phyloP scores from a whole-genome alignment of 768 basidiomycete species.

The Pisolithus marmoratus region DNA sequence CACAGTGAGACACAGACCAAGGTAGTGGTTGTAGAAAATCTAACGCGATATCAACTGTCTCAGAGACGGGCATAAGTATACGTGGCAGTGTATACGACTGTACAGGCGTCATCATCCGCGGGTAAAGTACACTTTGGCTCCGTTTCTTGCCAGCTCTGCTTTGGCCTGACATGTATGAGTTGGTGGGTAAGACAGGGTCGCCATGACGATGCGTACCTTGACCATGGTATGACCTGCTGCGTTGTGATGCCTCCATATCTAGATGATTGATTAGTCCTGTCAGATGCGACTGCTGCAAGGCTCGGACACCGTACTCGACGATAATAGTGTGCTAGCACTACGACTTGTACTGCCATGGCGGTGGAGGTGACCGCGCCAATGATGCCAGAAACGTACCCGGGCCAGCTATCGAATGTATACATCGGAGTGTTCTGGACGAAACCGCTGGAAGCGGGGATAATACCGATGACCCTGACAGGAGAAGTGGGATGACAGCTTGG shows the following conservation, averaged over 20 bases:
- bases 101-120: constrained; percentile 47
- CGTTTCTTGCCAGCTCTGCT: constrained; percentile 74
- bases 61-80: background rate
- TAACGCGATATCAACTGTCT: constrained; percentile 3
- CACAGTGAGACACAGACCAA: constrained; percentile 39
- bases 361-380: constrained; percentile 75
- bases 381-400: constrained; percentile 77
- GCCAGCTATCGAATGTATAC: constrained; percentile 65
- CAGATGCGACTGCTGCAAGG: constrained; percentile 5
- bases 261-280: constrained; percentile 5
- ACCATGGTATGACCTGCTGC: constrained; percentile 85
- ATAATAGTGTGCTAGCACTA: constrained; percentile 77
- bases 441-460: constrained; percentile 94
- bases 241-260: constrained; percentile 76
- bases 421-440: constrained; percentile 88
- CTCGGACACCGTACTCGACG: constrained; percentile 49
- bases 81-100: background rate
- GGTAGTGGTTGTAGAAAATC: constrained; percentile 61
- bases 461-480: constrained; percentile 76
- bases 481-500: constrained; percentile 16
- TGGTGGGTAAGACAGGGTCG: background rate
- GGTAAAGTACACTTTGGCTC: constrained; percentile 84
- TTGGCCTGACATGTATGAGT: constrained; percentile 54
- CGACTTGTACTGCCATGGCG: constrained; percentile 84
- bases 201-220: constrained; percentile 47